Evolutionary conservation across 176 grass and related monocot species (phyloP), one percentile per base, ranked within the genome.

Genomic region (Hordeum marinum): DNA sequence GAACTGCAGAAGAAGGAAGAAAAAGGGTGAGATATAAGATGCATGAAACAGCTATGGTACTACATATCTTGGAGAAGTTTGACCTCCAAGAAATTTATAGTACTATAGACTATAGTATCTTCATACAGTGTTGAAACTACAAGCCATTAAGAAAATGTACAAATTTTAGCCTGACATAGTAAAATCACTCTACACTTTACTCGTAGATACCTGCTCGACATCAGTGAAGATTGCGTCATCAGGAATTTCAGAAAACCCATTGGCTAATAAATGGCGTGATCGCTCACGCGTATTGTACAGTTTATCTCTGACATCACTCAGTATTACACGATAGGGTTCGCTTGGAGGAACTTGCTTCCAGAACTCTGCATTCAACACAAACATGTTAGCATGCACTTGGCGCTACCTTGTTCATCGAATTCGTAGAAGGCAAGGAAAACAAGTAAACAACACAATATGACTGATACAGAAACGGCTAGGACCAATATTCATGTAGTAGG

Each of bases 271-370:
- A 92, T 98, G 93, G 68, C 93, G 89, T 59, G 96, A 85, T 60
- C 91, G 80, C 34, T 98, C 96, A 69, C 91, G 89, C 8, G 93
- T 98, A 68, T 92, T 89, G 67, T 98, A 98, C 63, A 98, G 42
- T 81, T 95, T 98, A 77, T 98, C 96, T 86, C 96, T 95, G 37
- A 98, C 87, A 83, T 92, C 89, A 83, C 93, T 93, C 54, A 95
- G 88, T 87, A 98, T 87, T 31, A 98, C 96, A 85, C 96, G 96
- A 45, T 98, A 98, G 32, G 96, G 96, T 90, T 98, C 93, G 25
- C 61, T 98, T 59, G 91, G 83, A 72, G 96, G 96, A 80, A 95
- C 96, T 85, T 98, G 89, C 78, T 98, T 98, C 96, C 96, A 98
- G 64, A 98, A 98, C 68, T 98, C 96, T 98, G 87, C 54, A 89